These are phyloP conservation scores for Tetracentron sinense DNA, from an alignment of 164 flowering plant species.

Conservation along the genomic window DNA sequence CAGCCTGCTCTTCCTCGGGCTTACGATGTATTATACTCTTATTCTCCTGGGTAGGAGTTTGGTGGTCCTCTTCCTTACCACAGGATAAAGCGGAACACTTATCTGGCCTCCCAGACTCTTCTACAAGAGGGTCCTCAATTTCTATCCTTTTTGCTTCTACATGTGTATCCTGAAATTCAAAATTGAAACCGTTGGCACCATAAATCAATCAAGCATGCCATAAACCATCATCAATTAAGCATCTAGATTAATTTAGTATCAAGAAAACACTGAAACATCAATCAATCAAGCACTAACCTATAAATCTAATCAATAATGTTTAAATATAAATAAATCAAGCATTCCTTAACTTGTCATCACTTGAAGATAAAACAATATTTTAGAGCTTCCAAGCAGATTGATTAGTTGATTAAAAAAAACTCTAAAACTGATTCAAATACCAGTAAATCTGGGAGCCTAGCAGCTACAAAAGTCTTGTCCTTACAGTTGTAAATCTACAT, in stretches of 20 bases:
- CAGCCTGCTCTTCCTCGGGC: constrained; percentile 26
- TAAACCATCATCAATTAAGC: not conserved
- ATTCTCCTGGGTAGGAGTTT: constrained; percentile 4
- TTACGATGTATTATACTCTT: constrained; percentile 9
- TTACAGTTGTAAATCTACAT: no score
- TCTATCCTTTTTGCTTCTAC: constrained; percentile 4
- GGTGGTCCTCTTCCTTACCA: constrained; percentile 17
- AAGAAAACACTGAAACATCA: not conserved
- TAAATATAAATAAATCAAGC: no score
- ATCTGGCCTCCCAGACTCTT: constrained; percentile 6
- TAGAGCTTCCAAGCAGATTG: no score
- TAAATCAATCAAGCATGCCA: not conserved
- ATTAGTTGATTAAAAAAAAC: no score
- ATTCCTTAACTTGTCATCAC: no score
- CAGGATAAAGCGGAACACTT: constrained; percentile 9
- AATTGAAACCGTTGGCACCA: not conserved
- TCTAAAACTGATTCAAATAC: no score
- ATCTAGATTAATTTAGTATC: not conserved
- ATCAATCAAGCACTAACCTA: no score
- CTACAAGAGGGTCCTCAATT: not conserved
- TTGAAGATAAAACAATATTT: no score
- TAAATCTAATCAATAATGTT: not conserved
- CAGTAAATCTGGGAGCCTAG: no score
- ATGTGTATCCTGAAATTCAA: constrained; percentile 12
- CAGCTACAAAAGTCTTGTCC: no score